phyloP scores from a whole-genome alignment of 495 filamentous ascomycete species.

The Penicillium herquei region DNA sequence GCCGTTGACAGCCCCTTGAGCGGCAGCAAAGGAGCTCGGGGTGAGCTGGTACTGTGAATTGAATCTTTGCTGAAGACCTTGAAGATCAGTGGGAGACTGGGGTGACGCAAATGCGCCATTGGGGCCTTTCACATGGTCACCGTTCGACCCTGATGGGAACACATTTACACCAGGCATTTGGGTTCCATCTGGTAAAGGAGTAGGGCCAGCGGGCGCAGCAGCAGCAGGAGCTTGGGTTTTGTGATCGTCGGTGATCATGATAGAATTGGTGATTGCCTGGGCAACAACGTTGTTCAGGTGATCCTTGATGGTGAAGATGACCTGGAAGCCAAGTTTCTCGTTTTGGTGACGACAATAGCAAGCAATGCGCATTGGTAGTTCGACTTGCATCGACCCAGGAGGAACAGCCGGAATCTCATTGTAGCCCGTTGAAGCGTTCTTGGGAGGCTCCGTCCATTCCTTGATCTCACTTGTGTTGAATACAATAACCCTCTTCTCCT shows the following conservation, averaged over 20 bases:
- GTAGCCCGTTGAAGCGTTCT: slow-evolving; percentile 27
- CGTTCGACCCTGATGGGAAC: slow-evolving; percentile 37
- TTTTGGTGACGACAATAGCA: slow-evolving; percentile 94
- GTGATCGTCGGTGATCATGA: slow-evolving; percentile 97
- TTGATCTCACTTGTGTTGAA: slow-evolving; percentile 93
- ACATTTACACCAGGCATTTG: slow-evolving; percentile 46
- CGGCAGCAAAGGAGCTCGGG: slow-evolving; percentile 34
- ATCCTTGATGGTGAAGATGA: slow-evolving; percentile 93
- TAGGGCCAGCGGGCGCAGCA: slow-evolving; percentile 33
- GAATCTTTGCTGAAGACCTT: slow-evolving; percentile 50
- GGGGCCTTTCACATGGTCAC: slow-evolving; percentile 28
- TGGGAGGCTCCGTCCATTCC: slow-evolving; percentile 68
- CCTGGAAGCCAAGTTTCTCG: slow-evolving; percentile 88
- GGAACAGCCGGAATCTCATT: slow-evolving; percentile 45
- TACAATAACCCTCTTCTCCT: slow-evolving; percentile 77
- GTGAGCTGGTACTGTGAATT: slow-evolving; percentile 43
- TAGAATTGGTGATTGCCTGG: slow-evolving; percentile 80
- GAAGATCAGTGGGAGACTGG: slow-evolving; percentile 52
- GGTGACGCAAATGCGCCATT: slow-evolving; percentile 22
- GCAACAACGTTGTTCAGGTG: slow-evolving; percentile 68
- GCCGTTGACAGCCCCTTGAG: slow-evolving; percentile 35
- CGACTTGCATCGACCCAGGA: slow-evolving; percentile 66
- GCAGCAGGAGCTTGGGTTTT: slow-evolving; percentile 67
- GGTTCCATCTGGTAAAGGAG: slow-evolving; percentile 41
- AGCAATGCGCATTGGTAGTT: slow-evolving; percentile 90